Base-by-base conservation (phyloP, 1,284 basidiomycete species). In the Anthracocystis panici-leucophaei region DNA sequence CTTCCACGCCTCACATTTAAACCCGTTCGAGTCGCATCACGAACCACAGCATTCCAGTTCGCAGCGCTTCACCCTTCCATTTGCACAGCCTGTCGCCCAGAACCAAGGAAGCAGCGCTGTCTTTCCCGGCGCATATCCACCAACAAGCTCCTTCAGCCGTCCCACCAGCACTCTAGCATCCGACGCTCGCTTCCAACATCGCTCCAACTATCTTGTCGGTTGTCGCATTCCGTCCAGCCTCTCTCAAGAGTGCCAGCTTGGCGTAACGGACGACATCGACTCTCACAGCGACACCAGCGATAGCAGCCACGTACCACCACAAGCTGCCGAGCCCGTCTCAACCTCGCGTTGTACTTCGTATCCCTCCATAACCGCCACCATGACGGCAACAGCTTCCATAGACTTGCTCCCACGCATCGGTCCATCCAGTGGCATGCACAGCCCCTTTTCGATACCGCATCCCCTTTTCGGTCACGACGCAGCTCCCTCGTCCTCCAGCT, bases 361-460 rank as follows among this genome's bases (percentile, higher is more conserved):
- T 23, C 20, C 45, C 10, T 55, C 48, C 33, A 41, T 51, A 58
- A 9, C 38, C 31, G 31, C 51, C 27, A 59, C 11, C 40, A 66
- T 72, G 69, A 40, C 60, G 40, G 60, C 55, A 42, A 49, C 69
- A 59, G 59, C 51, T 23, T 31, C 63, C 33, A 56, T 74, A 23
- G 55, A 68, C 35, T 12, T 68, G 45, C 71, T 74, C 48, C 57
- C 71, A n/a, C 59, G 48, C 38, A 51, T 69, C 38, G 54, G 54
- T 18, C 31, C 62, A 2, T 25, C 38, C 25, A 57, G 27, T 23
- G 58, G 57, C 61, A 62, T 62, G 38, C 65, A 65, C 58, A 68
- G 58, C 58, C 63, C 71, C 20, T 75, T 75, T 29, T 69, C 71
- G 46, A 75, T 75, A 75, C 56, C 57, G 0, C 58, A 75, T 65